Conservation (phyloP, 495 filamentous ascomycete species). For the Cudoniella acicularis region DNA sequence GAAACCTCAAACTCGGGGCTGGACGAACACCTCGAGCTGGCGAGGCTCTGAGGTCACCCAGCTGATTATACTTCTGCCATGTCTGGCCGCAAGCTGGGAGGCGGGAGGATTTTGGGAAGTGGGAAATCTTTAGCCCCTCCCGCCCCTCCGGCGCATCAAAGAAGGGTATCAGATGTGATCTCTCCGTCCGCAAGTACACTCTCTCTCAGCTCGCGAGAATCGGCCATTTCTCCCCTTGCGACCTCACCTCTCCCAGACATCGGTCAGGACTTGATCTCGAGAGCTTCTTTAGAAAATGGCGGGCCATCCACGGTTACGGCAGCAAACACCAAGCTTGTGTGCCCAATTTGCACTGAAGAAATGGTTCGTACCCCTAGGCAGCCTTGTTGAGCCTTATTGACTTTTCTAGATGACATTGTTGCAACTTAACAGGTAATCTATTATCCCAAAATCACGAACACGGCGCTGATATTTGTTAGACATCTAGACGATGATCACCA, state of each 20-base stretch:
- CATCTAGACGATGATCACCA: constrained; percentile 94
- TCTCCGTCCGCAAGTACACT: constrained; percentile 47
- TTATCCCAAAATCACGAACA: not conserved
- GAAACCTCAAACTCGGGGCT: not conserved
- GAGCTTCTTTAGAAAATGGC: constrained; percentile 31
- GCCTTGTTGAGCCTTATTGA: constrained; percentile 18
- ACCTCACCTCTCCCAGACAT: constrained; percentile 23
- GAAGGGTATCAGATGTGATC: constrained; percentile 32
- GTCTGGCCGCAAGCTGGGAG: constrained; percentile 80
- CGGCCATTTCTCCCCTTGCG: constrained; percentile 22
- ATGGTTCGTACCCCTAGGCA: constrained; percentile 55
- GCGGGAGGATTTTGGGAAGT: constrained; percentile 83
- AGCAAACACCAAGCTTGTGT: constrained; percentile 60
- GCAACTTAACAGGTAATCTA: constrained; percentile 76
- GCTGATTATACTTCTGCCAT: constrained; percentile 39
- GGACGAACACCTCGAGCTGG: constrained; percentile 17
- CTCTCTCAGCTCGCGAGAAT: constrained; percentile 30
- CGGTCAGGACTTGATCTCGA: constrained; percentile 27
- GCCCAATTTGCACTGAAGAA: constrained; percentile 95
- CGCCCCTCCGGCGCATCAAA: constrained; percentile 30
- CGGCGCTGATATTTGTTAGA: constrained; percentile 35
- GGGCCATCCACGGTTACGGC: constrained; percentile 37
- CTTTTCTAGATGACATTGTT: constrained; percentile 71
- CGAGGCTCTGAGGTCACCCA: constrained; percentile 9
- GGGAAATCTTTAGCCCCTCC: constrained; percentile 73